Percentiles rank a stretch among this genome's conserved stretches.
Conservation (phyloP, 2,329 filamentous ascomycete genomes). For the Elsinoe arachidis region DNA sequence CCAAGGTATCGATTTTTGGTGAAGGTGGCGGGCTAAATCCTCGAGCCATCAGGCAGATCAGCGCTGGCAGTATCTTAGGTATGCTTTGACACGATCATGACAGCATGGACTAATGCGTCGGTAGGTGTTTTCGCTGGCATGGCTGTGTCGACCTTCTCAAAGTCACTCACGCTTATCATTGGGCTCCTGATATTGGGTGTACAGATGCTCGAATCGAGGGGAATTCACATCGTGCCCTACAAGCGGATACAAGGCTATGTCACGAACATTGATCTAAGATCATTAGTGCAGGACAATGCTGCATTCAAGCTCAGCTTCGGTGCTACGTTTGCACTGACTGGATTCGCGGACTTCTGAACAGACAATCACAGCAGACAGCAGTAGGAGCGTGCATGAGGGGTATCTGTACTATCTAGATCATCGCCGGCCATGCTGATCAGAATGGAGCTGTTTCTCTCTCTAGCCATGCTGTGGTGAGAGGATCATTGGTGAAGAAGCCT, state of each 20-base stretch:
- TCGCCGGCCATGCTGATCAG: slow-evolving; percentile 23
- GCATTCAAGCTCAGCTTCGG: slow-evolving; percentile 63
- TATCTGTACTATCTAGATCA: slow-evolving; percentile 12
- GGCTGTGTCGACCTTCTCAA: slow-evolving; percentile 61
- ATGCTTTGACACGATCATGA: not conserved
- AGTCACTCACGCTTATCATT: slow-evolving; percentile 57
- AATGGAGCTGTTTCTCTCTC: slow-evolving; percentile 72
- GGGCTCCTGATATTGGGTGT: slow-evolving; percentile 56
- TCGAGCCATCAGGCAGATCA: slow-evolving; percentile 36
- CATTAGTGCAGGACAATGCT: slow-evolving; percentile 48
- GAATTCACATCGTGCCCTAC: slow-evolving; percentile 44
- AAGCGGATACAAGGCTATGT: slow-evolving; percentile 42
- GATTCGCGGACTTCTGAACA: slow-evolving; percentile 48
- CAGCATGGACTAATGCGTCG: not conserved
- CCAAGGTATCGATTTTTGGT: slow-evolving; percentile 30
- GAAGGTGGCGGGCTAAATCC: slow-evolving; percentile 34
- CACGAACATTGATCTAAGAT: slow-evolving; percentile 41
- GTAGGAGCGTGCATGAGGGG: not conserved
- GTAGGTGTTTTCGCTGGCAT: slow-evolving; percentile 56
- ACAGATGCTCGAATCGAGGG: slow-evolving; percentile 43
- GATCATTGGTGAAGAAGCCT: slow-evolving; percentile 63
- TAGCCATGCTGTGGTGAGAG: slow-evolving; percentile 68
- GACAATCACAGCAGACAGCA: not conserved
- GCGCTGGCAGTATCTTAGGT: slow-evolving; percentile 40
- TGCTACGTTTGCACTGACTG: slow-evolving; percentile 62